Base-by-base conservation (phyloP, 108 stramenopile genomes). In the Cyclotella baltica region DNA sequence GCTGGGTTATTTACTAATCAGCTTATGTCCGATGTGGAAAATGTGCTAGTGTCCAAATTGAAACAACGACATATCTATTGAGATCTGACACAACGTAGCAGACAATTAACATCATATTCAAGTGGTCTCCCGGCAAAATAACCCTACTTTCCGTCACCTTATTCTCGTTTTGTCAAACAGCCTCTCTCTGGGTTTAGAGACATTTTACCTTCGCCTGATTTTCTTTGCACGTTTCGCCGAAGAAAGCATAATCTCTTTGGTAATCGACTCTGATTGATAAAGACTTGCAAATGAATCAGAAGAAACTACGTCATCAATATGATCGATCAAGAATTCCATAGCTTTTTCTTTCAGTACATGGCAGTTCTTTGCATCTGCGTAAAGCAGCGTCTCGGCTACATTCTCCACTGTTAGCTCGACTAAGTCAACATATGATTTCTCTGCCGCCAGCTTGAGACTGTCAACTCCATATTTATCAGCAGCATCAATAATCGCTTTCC, bases 291-390 rank as follows among this genome's bases (percentile, higher is more conserved):
- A 59, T 8, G 25, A 59, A 30, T 59, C 58, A 11, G 31, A 59
- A 15, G 58, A 6, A 33, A 59, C 3, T 5, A 59, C 29, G 4
- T 59, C 58, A 30, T 59, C 13, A 3, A 33, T 28, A 31, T 59
- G 10, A 6, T 59, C 13, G 28, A 59, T 15, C 20, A 33, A 11
- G 30, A 30, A 59, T 20, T 4, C 30, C 29, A 8, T 59, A 6
- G 58, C 58, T 5, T 5, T 19, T 59, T 59, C 58, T 59, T 59
- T 59, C 28, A 59, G 8, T 5, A 59, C 6, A 33, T 5, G 6
- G 30, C 58, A 59, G 58, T 59, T 27, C 20, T 59, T 59, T 10
- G 58, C 58, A 30, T 59, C 58, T 18, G 58, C 58, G 30, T 59
- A 59, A 28, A 30, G 28, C 10, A 59, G 29, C 30, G 58, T 59